Base-by-base conservation (phyloP, 2,329 filamentous ascomycete species). In the Hypoxylon sp. region DNA sequence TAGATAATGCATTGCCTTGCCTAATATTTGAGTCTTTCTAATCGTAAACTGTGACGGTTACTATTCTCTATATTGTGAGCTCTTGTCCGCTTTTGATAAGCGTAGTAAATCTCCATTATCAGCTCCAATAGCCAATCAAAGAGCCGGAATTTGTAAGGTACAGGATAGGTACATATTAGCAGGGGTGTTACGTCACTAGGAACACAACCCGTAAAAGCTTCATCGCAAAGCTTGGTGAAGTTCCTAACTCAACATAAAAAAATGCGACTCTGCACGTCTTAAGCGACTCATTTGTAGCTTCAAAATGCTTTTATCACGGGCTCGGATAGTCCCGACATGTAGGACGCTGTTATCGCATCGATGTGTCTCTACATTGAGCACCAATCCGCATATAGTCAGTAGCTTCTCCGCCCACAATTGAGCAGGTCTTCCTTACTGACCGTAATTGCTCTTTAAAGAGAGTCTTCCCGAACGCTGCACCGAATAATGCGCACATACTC, bases 351-450 rank as follows among this genome's bases (percentile, higher is more conserved):
- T 68, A 17, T 68, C 65, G 19, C 68, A 55, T 39, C 76, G 86
- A 32, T 63, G 74, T 15, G 68, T 88, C 3, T 84, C 84, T 37
- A 86, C 83, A 6, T 73, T 89, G 19, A 75, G 81, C 6, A 82
- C 80, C 44, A 89, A 89, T 65, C 80, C 83, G 5, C 78, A 84
- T 65, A 89, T 89, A 75, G 87, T 89, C 73, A 79, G 85, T 80
- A 53, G 10, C 48, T 52, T 42, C 21, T 19, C 35, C 29, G 39
- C 2, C n/a, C 17, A 58, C 50, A 6, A 57, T 46, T 27, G 51
- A 44, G 15, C 44, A 32, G 6, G 21, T 31, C 39, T 65, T 46
- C n/a, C 31, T 27, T 59, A 51, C 65, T 69, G 29, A 73, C 73
- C 37, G 69, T 52, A 39, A 62, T 52, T 29, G 10, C 46, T 19